A percentile compares a stretch with the other conserved stretches of the same genome.
Evolutionary conservation across 805 yeast species (phyloP).

Genomic region (Wickerhamiella allomyrinae): DNA sequence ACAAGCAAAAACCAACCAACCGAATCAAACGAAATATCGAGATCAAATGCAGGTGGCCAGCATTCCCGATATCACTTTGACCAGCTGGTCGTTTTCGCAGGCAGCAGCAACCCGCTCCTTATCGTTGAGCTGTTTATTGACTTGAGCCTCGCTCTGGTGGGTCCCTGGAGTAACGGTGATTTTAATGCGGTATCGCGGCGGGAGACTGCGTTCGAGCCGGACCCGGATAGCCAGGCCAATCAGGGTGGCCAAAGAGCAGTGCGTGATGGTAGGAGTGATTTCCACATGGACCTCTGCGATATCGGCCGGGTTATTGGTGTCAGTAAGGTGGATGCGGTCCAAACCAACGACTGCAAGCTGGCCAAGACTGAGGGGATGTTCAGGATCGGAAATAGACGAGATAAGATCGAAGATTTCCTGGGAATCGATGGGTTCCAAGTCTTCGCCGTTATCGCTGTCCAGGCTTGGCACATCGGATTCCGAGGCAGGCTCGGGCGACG

Average conservation of each 20-base stretch:
- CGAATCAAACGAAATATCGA: too few species aligned
- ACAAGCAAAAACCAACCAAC: too few species aligned
- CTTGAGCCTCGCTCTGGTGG: conserved; percentile 92
- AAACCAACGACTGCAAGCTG: conserved; percentile 88
- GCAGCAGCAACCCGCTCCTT: conserved; percentile 98
- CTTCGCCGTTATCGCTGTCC: conserved; percentile 16
- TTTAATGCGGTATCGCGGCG: conserved; percentile 66
- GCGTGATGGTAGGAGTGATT: conserved; percentile 96
- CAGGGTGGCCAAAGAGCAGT: conserved; percentile 88
- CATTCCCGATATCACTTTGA: conserved; percentile 88
- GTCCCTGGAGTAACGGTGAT: conserved; percentile 79
- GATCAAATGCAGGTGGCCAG: conserved; percentile 50
- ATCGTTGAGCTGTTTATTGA: conserved; percentile 90
- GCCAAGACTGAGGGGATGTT: conserved; percentile 88
- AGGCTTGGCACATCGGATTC: conserved; percentile 14
- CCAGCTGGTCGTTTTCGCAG: conserved; percentile 85
- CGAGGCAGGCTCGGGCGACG: conserved; percentile 11
- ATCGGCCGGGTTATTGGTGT: conserved; percentile 36
- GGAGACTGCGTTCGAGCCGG: conserved; percentile 74
- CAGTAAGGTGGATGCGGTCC: conserved; percentile 58
- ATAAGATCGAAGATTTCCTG: conserved; percentile 84
- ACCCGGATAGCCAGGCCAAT: conserved; percentile 93
- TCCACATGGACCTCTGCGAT: conserved; percentile 65
- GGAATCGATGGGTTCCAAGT: conserved; percentile 54
- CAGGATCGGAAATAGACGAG: conserved; percentile 86